Conservation (phyloP, 2,329 filamentous ascomycete species). For the Xylariaceae sp. region DNA sequence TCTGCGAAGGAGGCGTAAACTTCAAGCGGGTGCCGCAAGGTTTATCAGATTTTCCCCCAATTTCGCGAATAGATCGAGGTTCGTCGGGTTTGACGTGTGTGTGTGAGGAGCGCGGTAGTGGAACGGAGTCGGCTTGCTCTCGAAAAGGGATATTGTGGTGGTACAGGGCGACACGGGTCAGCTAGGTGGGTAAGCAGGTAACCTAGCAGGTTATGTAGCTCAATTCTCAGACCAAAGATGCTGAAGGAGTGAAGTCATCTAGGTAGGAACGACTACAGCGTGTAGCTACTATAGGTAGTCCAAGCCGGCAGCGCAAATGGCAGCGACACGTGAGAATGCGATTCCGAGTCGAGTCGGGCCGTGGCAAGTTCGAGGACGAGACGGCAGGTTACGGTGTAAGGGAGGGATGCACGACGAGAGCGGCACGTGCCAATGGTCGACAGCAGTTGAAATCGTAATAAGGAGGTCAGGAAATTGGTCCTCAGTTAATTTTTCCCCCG, state of each 20-base stretch:
- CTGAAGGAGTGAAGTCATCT: slow-evolving; percentile 30
- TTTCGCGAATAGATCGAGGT: slow-evolving; percentile 1
- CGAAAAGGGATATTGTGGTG: too few species aligned
- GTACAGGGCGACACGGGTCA: too few species aligned
- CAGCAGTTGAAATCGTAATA: too few species aligned
- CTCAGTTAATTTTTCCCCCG: slow-evolving; percentile 11
- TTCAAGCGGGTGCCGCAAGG: background rate
- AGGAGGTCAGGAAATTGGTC: slow-evolving; percentile 9
- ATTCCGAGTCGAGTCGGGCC: background rate
- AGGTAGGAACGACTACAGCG: too few species aligned
- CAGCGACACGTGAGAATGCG: background rate
- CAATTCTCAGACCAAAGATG: slow-evolving; percentile 18
- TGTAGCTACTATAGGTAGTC: too few species aligned
- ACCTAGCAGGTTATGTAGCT: too few species aligned
- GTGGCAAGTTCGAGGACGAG: background rate
- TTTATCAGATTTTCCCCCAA: too few species aligned
- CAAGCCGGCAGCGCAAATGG: background rate
- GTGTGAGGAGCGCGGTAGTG: too few species aligned
- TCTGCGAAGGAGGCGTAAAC: slow-evolving; percentile 1
- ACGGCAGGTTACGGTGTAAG: too few species aligned
- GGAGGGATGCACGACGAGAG: background rate
- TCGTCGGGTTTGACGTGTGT: too few species aligned
- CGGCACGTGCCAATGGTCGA: slow-evolving; percentile 2
- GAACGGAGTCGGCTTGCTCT: too few species aligned
- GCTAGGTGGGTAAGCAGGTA: too few species aligned